phyloP scores from a whole-genome alignment of 2,329 filamentous ascomycete genomes.

The Aspergillus jensenii region DNA sequence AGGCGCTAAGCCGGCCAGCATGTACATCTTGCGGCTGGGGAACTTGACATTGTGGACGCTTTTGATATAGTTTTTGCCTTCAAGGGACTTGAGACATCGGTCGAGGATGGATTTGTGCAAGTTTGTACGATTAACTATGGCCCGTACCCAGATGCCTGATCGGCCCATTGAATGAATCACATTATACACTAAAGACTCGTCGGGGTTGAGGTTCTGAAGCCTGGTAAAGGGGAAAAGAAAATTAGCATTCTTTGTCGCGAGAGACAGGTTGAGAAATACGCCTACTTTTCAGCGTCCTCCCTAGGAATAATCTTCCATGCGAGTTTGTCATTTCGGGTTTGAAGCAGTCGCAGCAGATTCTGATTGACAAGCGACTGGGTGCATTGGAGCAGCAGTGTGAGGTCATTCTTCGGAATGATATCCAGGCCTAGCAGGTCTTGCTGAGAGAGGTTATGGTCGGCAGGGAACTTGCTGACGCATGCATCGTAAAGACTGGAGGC shows the following conservation, averaged over 20 bases:
- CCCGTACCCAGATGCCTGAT: slow-evolving; percentile 88
- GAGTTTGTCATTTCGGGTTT: slow-evolving; percentile 43
- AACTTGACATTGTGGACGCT: slow-evolving; percentile 90
- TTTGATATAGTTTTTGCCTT: slow-evolving; percentile 78
- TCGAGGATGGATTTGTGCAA: slow-evolving; percentile 82
- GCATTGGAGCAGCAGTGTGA: slow-evolving; percentile 44
- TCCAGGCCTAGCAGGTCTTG: slow-evolving; percentile 45
- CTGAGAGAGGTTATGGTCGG: slow-evolving; percentile 48
- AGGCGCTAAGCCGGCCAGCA: slow-evolving; percentile 79
- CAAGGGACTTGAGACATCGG: slow-evolving; percentile 78
- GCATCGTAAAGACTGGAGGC: slow-evolving; percentile 47
- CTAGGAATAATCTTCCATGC: slow-evolving; percentile 50
- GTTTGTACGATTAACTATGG: slow-evolving; percentile 74
- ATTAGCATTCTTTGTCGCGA: slow-evolving; percentile 9
- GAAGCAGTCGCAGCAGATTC: slow-evolving; percentile 47
- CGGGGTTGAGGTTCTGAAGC: slow-evolving; percentile 52
- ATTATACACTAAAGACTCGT: slow-evolving; percentile 84
- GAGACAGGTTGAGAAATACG: not conserved
- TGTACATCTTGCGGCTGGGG: slow-evolving; percentile 92
- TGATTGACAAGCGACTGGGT: slow-evolving; percentile 47
- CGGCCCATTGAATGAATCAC: slow-evolving; percentile 82
- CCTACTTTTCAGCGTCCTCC: slow-evolving; percentile 51
- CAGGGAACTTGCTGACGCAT: slow-evolving; percentile 40
- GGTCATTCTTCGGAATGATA: slow-evolving; percentile 45
- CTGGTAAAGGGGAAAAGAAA: slow-evolving; percentile 21